Conservation (phyloP, 768 basidiomycete species). For the Galerina marginata region DNA sequence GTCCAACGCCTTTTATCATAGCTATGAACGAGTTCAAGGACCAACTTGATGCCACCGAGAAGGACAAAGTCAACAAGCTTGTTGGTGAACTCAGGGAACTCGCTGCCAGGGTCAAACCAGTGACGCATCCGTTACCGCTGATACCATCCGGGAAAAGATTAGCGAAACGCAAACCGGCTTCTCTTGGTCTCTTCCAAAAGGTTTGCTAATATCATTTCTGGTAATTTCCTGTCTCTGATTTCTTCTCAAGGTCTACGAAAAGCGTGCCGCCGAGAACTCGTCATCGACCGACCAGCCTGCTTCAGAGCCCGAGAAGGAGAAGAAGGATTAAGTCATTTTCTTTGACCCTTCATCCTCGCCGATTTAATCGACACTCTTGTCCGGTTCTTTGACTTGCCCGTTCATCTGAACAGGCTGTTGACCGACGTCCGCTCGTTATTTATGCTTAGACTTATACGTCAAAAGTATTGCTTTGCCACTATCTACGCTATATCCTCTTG, state of each 20-base stretch:
- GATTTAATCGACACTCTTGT: slow-evolving; percentile 13
- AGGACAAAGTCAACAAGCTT: slow-evolving; percentile 91
- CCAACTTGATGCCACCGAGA: slow-evolving; percentile 90
- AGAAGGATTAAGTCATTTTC: slow-evolving; percentile 72
- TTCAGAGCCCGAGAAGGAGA: slow-evolving; percentile 69
- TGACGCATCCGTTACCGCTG: slow-evolving; percentile 81
- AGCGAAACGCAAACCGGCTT: slow-evolving; percentile 94
- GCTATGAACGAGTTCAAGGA: slow-evolving; percentile 98
- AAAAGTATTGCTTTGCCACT: slow-evolving; percentile 32
- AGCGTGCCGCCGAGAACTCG: slow-evolving; percentile 76
- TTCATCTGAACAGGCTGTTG: slow-evolving; percentile 9
- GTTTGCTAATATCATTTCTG: slow-evolving; percentile 31
- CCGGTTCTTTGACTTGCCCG: slow-evolving; percentile 10
- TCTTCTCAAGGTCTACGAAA: slow-evolving; percentile 74
- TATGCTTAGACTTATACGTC: slow-evolving; percentile 31
- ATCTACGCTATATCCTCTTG: slow-evolving; percentile 23
- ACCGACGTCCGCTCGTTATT: slow-evolving; percentile 27
- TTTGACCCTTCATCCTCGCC: slow-evolving; percentile 18
- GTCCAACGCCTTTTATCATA: slow-evolving; percentile 29
- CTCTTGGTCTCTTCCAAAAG: slow-evolving; percentile 97
- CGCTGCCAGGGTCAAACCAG: slow-evolving; percentile 85
- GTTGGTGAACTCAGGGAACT: slow-evolving; percentile 88
- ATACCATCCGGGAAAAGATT: slow-evolving; percentile 90
- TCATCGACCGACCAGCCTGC: slow-evolving; percentile 47
- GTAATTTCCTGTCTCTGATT: not conserved